Evolutionary conservation across 2,329 filamentous ascomycete genomes (phyloP), one percentile per base, ranked within the genome.

Genomic region (Hymenoscyphus infarciens): DNA sequence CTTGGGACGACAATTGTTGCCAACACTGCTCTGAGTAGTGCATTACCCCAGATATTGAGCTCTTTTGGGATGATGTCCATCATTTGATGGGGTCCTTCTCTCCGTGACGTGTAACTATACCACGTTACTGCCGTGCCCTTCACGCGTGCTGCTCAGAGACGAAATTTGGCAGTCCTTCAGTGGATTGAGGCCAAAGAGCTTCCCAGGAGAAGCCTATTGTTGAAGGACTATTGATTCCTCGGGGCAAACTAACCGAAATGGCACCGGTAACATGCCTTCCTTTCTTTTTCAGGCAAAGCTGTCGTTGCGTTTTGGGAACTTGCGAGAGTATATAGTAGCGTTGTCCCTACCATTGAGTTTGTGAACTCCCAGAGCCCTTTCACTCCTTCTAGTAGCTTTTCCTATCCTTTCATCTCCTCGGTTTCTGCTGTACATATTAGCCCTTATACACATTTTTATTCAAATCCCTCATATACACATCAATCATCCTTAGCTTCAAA

Each of bases 81-180:
- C 56, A 62, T 22, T 55, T 62, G 49, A 62, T 59, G 35, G 2
- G n/a, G 45, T 25, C 22, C 25, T 16, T 19, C 42, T 33, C 4
- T 25, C 16, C 25, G 8, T n/a, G 33, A 49, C n/a, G 49, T 56
- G 49, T 45, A 59, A 63, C 33, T 29, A 57, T 63, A 60, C 61
- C 57, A 63, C 61, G 61, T 63, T 63, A 60, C 61, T 57, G 13
- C 35, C 38, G 27, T 31, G 19, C 10, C 33, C 33, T 56, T 35
- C 49, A 56, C 49, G 56, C 53, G 53, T 61, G n/a, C 38, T 54
- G 57, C 45, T 52, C 19, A n/a, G 19, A 39, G 19, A 42, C 13
- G 35, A 57, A 27, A 27, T 39, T 27, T 39, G 22, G 19, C n/a
- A 57, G 10, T 56, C 29, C 31, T 45, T 25, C 56, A 19, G 25